Evolutionary conservation across 768 basidiomycete genomes (phyloP).

Genomic region (Psilocybe tampanensis): DNA sequence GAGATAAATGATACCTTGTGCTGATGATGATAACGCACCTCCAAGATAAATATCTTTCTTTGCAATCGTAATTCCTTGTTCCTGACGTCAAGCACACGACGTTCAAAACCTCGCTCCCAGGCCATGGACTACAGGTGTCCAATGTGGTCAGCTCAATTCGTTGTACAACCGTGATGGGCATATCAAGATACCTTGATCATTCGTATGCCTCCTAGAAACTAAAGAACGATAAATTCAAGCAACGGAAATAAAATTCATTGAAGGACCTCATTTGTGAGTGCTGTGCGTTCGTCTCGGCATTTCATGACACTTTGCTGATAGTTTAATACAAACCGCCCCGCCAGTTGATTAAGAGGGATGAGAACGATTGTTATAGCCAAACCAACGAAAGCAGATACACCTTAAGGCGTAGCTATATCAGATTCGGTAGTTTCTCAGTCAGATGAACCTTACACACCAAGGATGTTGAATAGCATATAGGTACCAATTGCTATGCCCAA

Average conservation of each 20-base stretch:
- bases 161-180: too few relatives aligned
- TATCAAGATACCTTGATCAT: slow-evolving; percentile 14
- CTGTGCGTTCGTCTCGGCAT: slow-evolving; percentile 69
- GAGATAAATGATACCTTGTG: background rate
- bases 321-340: slow-evolving; percentile 14
- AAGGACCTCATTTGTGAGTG: slow-evolving; percentile 74
- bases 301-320: slow-evolving; percentile 58
- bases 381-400: slow-evolving; percentile 19
- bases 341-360: slow-evolving; percentile 20
- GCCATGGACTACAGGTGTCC: slow-evolving; percentile 61
- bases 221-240: background rate
- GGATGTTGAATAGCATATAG: slow-evolving; percentile 17
- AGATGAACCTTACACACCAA: slow-evolving; percentile 7
- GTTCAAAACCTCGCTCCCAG: slow-evolving; percentile 69
- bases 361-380: slow-evolving; percentile 15
- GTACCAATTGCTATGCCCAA: slow-evolving; percentile 20
- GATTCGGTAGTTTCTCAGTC: background rate
- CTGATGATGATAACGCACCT: slow-evolving; percentile 33
- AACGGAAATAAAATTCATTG: background rate
- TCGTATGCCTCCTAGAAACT: slow-evolving; percentile 18
- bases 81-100: slow-evolving; percentile 50
- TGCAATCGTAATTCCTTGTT: slow-evolving; percentile 68
- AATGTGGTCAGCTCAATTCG: background rate
- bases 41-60: slow-evolving; percentile 64
- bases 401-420: background rate